phyloP scores from a whole-genome alignment of 2,329 filamentous ascomycete genomes.

The Raffaelea deltoideospora region DNA sequence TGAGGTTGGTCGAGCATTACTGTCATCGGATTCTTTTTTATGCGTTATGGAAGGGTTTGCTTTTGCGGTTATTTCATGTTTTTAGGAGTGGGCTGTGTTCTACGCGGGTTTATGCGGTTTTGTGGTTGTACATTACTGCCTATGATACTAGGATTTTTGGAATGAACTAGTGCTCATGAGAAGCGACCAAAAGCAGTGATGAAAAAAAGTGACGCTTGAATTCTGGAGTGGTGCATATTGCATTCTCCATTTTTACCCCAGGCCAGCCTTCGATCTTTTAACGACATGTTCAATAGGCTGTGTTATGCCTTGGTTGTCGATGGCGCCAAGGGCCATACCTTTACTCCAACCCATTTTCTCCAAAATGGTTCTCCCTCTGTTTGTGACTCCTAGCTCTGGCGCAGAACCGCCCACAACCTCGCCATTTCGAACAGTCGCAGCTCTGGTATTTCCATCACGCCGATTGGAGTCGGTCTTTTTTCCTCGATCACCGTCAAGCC shows the following conservation, averaged over 20 bases:
- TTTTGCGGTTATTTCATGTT: slow-evolving; percentile 27
- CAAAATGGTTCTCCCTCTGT: slow-evolving; percentile 73
- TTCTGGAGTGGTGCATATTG: background rate
- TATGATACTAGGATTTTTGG: slow-evolving; percentile 44
- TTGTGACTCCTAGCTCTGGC: slow-evolving; percentile 67
- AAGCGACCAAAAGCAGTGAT: slow-evolving; percentile 15
- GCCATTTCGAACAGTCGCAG: slow-evolving; percentile 58
- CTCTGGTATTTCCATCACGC: slow-evolving; percentile 19
- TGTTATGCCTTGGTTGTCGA: slow-evolving; percentile 76
- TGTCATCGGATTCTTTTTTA: slow-evolving; percentile 46
- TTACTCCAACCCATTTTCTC: slow-evolving; percentile 96
- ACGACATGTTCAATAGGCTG: slow-evolving; percentile 77
- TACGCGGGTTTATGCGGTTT: slow-evolving; percentile 54
- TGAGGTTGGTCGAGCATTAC: slow-evolving; percentile 36
- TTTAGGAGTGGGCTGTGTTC: slow-evolving; percentile 47
- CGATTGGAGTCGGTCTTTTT: slow-evolving; percentile 11
- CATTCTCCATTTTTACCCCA: slow-evolving; percentile 35
- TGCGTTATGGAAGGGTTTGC: slow-evolving; percentile 60
- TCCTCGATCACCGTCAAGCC: slow-evolving; percentile 23
- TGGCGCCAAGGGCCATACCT: slow-evolving; percentile 68
- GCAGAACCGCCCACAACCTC: slow-evolving; percentile 77
- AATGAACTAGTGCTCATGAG: slow-evolving; percentile 50
- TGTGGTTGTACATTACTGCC: slow-evolving; percentile 61
- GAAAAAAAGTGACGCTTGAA: background rate
- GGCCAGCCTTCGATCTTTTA: slow-evolving; percentile 69